phyloP scores from a whole-genome alignment of 139 green algal genomes.

The Chlamydomonas eustigma region DNA sequence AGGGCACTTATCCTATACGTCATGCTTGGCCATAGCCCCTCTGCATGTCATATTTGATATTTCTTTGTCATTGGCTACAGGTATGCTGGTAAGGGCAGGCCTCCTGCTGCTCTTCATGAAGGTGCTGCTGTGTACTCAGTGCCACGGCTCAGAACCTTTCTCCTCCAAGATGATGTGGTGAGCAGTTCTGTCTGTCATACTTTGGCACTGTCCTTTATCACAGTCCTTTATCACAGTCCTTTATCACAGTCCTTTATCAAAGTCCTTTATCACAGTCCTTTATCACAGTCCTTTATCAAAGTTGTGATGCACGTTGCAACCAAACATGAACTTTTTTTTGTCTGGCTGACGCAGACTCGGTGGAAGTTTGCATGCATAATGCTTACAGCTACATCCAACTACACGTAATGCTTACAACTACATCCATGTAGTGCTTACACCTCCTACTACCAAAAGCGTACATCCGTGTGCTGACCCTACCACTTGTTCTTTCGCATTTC shows the following conservation, averaged over 20 bases:
- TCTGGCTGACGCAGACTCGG: not conserved
- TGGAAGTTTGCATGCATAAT: not conserved
- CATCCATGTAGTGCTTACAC: not conserved
- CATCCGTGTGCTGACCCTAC: not conserved
- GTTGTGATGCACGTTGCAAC: not conserved
- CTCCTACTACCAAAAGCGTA: not conserved
- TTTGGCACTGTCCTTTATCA: too few relatives aligned
- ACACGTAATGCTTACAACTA: not conserved
- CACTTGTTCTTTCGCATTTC: not conserved
- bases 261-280: too few relatives aligned
- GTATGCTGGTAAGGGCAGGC: not conserved
- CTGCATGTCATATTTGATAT: too few relatives aligned
- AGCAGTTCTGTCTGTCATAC: not conserved
- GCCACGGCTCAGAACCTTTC: not conserved
- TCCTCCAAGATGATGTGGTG: conserved; percentile 2
- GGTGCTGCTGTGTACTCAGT: not conserved
- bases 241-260: too few relatives aligned
- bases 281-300: too few relatives aligned
- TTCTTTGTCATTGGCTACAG: too few relatives aligned
- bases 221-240: too few relatives aligned
- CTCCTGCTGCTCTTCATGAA: not conserved
- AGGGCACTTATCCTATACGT: not conserved
- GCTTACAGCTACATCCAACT: not conserved
- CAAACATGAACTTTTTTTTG: not conserved
- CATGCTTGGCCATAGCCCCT: not conserved